Evolutionary conservation across 768 basidiomycete genomes (phyloP).

Genomic region (Hemileccinum rubropunctum): DNA sequence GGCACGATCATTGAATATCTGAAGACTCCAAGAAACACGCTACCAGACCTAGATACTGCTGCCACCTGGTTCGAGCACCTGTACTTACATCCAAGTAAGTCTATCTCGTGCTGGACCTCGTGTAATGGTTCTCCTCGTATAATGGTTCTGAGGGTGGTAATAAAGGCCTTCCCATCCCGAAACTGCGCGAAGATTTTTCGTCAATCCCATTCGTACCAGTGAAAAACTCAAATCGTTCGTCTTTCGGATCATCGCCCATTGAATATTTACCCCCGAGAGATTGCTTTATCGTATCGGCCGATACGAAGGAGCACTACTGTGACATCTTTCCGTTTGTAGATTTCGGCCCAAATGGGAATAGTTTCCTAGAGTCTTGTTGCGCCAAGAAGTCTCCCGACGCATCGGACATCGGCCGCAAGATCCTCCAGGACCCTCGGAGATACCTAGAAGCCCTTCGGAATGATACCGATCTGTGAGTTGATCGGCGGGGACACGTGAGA

Average conservation of each 20-base stretch:
- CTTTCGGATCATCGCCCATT: background rate
- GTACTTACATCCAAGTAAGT: slow-evolving; percentile 7
- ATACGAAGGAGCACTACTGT: slow-evolving; percentile 7
- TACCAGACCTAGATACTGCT: slow-evolving; percentile 1
- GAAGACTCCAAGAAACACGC: background rate
- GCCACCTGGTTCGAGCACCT: slow-evolving; percentile 9
- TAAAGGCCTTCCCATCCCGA: slow-evolving; percentile 7
- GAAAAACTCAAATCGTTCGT: background rate
- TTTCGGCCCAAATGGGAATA: slow-evolving; percentile 11
- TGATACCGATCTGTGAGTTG: slow-evolving; percentile 1
- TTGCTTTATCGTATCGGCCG: slow-evolving; percentile 9
- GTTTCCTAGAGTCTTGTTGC: slow-evolving; percentile 11
- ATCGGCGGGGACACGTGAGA: background rate
- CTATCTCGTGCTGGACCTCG: background rate
- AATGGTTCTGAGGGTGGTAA: background rate
- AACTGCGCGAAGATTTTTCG: slow-evolving; percentile 7
- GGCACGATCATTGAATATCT: slow-evolving; percentile 2
- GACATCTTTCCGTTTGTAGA: slow-evolving; percentile 12
- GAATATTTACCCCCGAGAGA: slow-evolving; percentile 8
- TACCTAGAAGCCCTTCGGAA: slow-evolving; percentile 2
- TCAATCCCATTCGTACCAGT: slow-evolving; percentile 12
- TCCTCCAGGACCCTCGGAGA: slow-evolving; percentile 2
- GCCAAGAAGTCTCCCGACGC: slow-evolving; percentile 14
- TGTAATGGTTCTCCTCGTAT: background rate
- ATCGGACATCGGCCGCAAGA: slow-evolving; percentile 11